Evolutionary conservation across 2,329 filamentous ascomycete species (phyloP).

Genomic region (Chrysoporthe cubensis): DNA sequence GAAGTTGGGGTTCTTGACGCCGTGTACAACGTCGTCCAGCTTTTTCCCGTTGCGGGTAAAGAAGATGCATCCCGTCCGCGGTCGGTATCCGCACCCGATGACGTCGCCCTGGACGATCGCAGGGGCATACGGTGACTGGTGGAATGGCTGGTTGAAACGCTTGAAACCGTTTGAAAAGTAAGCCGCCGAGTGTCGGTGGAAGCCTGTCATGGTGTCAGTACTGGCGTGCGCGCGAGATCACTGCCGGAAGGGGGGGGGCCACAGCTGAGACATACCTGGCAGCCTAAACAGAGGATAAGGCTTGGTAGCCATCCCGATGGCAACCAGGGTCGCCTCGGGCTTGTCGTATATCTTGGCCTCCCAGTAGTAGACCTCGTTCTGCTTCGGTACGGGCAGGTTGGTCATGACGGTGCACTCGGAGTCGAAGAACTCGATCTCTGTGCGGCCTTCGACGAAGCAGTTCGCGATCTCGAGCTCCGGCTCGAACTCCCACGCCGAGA

Average conservation of each 20-base stretch:
- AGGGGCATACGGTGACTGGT: constrained; percentile 77
- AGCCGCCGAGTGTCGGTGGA: constrained; percentile 89
- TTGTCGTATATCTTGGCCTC: constrained; percentile 99
- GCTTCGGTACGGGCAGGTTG: constrained; percentile 95
- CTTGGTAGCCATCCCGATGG: constrained; percentile 94
- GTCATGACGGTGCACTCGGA: constrained; percentile 96
- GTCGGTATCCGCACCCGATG: constrained; percentile 91
- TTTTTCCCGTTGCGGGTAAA: constrained; percentile 99
- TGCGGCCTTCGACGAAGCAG: constrained; percentile 95
- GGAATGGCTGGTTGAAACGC: constrained; percentile 92
- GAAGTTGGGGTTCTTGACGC: constrained; percentile 92
- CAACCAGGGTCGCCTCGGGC: constrained; percentile 82
- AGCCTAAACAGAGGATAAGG: constrained; percentile 94
- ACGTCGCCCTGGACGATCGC: constrained; percentile 91
- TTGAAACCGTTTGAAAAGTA: constrained; percentile 88
- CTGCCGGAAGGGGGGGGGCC: neutral
- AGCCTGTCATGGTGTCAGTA: constrained; percentile 57
- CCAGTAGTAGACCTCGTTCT: constrained; percentile 99
- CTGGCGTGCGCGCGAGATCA: neutral
- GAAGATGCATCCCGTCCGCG: constrained; percentile 92
- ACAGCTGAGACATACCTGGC: constrained; percentile 71
- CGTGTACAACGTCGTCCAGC: constrained; percentile 90
- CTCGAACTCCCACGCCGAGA: constrained; percentile 99
- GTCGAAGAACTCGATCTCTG: constrained; percentile 98
- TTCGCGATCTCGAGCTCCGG: constrained; percentile 99